Evolutionary conservation across 352 stramenopile species (phyloP).

Genomic region (Phytophthora fragariaefolia): DNA sequence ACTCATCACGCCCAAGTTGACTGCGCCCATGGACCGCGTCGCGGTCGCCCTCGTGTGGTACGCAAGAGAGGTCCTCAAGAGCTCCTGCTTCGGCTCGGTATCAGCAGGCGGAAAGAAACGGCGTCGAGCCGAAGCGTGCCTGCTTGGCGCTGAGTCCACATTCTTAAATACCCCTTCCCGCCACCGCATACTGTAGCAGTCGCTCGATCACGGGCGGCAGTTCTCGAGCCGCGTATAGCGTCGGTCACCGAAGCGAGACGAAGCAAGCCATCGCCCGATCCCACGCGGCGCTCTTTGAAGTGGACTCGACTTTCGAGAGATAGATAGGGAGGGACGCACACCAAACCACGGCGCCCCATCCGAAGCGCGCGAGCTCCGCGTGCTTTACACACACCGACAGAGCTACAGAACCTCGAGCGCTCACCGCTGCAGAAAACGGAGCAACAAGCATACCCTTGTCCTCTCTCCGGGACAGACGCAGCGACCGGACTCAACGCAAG

Average conservation of each 20-base stretch:
- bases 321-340: slow-evolving; percentile 20
- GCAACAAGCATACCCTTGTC: slow-evolving; percentile 28
- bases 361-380: not conserved
- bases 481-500: slow-evolving; percentile 46
- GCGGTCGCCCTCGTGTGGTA: not conserved
- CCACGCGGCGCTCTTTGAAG: slow-evolving; percentile 23
- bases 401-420: slow-evolving; percentile 2
- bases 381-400: slow-evolving; percentile 15
- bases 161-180: not conserved
- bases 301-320: not conserved
- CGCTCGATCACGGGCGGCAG: slow-evolving; percentile 1
- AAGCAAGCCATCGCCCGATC: slow-evolving; percentile 17
- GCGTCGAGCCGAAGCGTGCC: not conserved
- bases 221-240: not conserved
- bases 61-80: not conserved
- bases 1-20: not conserved
- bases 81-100: not conserved
- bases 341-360: not conserved
- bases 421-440: slow-evolving; percentile 37
- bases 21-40: not conserved
- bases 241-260: slow-evolving; percentile 8
- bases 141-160: no score
- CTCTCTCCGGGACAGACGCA: slow-evolving; percentile 39
- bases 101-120: not conserved
- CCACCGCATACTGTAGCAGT: no score